These are phyloP conservation scores for Sorghum bicolor DNA, from an alignment of 176 grass and related monocot genomes.

Conservation along the genomic window DNA sequence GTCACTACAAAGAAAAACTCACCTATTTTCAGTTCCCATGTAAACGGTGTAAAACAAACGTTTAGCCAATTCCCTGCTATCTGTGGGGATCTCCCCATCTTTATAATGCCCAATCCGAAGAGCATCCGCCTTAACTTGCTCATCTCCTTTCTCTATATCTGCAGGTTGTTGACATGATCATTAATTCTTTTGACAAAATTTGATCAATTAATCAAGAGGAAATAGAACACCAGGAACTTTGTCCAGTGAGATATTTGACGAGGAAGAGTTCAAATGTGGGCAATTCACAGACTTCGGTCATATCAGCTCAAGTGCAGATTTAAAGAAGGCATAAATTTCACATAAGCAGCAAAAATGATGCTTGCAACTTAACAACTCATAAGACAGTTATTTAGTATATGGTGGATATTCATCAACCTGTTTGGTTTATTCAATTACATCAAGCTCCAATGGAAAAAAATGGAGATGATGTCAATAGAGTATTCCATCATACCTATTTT, in stretches of 20 bases:
- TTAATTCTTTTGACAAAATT: not conserved
- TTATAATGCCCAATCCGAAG: slow-evolving; percentile 87
- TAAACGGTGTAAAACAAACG: slow-evolving; percentile 94
- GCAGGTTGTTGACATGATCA: slow-evolving; percentile 23
- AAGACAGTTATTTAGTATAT: slow-evolving; percentile 19
- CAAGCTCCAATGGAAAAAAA: not conserved
- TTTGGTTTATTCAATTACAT: not conserved
- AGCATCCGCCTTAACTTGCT: slow-evolving; percentile 86
- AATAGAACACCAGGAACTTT: not conserved
- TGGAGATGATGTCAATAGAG: not conserved
- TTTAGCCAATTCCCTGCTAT: slow-evolving; percentile 73
- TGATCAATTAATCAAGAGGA: not conserved
- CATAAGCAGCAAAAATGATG: not conserved
- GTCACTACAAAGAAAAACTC: slow-evolving; percentile 9
- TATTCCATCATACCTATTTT: not conserved
- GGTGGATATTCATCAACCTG: not conserved
- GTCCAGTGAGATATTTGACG: not conserved
- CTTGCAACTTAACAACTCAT: not conserved
- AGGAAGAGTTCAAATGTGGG: not conserved
- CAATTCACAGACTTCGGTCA: not conserved
- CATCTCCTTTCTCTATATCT: slow-evolving; percentile 97
- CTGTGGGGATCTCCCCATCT: slow-evolving; percentile 72
- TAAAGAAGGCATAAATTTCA: not conserved
- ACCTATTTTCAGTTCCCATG: slow-evolving; percentile 99
- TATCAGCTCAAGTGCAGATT: not conserved